Percentiles rank a stretch among this genome's conserved stretches.
Evolutionary conservation across 164 flowering plant species (phyloP).

Genomic region (Annona squamosa): DNA sequence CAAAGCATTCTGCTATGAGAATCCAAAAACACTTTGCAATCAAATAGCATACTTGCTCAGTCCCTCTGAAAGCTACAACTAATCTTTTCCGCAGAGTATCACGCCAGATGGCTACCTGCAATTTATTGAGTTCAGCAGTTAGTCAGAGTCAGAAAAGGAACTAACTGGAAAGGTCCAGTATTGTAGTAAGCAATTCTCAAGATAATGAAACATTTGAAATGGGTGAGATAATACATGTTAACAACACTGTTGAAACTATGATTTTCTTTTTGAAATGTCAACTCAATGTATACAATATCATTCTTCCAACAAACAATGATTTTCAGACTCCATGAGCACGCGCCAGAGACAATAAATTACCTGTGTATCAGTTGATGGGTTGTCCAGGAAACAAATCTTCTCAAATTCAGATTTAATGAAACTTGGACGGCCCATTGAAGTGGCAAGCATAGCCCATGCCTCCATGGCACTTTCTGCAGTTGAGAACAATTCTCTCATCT

Average conservation of each 20-base stretch:
- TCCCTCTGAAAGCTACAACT: slow-evolving; percentile 93
- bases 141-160: too few relatives aligned
- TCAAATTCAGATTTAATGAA: slow-evolving; percentile 97
- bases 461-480: slow-evolving; percentile 99
- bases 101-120: slow-evolving; percentile 97
- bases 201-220: not conserved
- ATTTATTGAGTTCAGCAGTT: slow-evolving; percentile 4
- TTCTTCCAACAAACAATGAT: not conserved
- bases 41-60: slow-evolving; percentile 66
- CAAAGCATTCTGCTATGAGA: not conserved
- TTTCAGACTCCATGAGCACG: not conserved
- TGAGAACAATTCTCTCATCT: slow-evolving; percentile 74
- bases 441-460: slow-evolving; percentile 99
- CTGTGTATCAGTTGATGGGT: slow-evolving; percentile 84
- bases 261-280: not conserved
- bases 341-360: slow-evolving; percentile 20
- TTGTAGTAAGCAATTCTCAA: not conserved
- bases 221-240: not conserved
- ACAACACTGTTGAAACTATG: not conserved
- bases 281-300: not conserved
- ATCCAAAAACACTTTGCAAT: not conserved
- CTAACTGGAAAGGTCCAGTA: too few relatives aligned
- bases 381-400: slow-evolving; percentile 88
- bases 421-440: slow-evolving; percentile 87
- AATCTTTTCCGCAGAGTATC: slow-evolving; percentile 61